phyloP scores from a whole-genome alignment of 768 basidiomycete species.

The Leccinum boreale region DNA sequence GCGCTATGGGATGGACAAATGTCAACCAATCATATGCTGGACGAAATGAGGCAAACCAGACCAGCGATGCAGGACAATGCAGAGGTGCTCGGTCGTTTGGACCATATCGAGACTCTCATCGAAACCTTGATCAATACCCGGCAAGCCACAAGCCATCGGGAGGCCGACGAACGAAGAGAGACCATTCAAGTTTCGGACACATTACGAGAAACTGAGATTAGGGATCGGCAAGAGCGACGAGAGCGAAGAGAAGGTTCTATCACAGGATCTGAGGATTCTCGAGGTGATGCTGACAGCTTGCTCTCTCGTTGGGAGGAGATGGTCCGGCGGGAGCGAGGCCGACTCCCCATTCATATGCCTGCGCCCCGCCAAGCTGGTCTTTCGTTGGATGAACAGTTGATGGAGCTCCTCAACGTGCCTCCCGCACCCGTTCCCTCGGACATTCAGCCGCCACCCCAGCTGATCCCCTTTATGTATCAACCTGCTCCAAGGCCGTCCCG shows the following conservation, averaged over 20 bases:
- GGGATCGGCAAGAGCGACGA: slow-evolving; percentile 8
- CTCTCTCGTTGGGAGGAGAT: slow-evolving; percentile 27
- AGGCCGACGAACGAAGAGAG: slow-evolving; percentile 12
- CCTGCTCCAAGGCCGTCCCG: slow-evolving; percentile 40
- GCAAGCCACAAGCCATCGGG: neutral
- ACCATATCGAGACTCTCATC: slow-evolving; percentile 24
- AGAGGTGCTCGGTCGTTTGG: slow-evolving; percentile 34
- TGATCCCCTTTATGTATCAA: slow-evolving; percentile 55
- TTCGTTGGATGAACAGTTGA: slow-evolving; percentile 57
- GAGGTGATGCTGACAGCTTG: slow-evolving; percentile 25
- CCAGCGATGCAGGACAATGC: slow-evolving; percentile 39
- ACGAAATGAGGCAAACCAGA: slow-evolving; percentile 54
- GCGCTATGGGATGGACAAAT: slow-evolving; percentile 63
- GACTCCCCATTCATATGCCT: slow-evolving; percentile 42
- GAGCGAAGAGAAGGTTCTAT: slow-evolving; percentile 21
- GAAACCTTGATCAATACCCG: slow-evolving; percentile 7
- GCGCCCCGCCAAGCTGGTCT: slow-evolving; percentile 41
- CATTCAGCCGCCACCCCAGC: slow-evolving; percentile 47
- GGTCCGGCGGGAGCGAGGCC: slow-evolving; percentile 23
- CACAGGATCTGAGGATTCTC: slow-evolving; percentile 29
- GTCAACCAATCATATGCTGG: slow-evolving; percentile 56
- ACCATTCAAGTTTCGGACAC: slow-evolving; percentile 14
- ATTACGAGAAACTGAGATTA: slow-evolving; percentile 9
- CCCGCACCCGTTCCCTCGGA: slow-evolving; percentile 37
- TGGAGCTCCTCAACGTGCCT: slow-evolving; percentile 54